Conservation (phyloP, 768 basidiomycete genomes). For the Candolleomyces efflorescens region DNA sequence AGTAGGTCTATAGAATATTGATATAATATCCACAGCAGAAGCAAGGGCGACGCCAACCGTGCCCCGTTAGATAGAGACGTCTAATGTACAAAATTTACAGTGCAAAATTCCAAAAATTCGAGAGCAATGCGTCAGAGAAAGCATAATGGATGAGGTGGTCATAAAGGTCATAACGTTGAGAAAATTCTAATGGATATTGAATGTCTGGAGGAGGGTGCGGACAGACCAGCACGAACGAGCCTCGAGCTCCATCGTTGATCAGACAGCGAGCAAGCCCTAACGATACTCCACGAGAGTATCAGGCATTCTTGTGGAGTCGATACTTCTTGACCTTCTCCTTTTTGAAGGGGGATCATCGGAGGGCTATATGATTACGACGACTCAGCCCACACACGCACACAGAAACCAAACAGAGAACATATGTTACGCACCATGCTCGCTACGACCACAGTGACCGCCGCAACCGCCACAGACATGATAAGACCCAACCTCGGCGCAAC, state of each 20-base stretch:
- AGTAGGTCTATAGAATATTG: not conserved
- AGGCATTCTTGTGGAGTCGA: conserved; percentile 1
- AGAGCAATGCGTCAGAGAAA: not conserved
- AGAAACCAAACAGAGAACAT: not conserved
- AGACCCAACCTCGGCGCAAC: not conserved
- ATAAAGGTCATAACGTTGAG: not conserved
- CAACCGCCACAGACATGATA: not conserved
- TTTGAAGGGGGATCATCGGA: not conserved
- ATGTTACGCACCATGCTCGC: not conserved
- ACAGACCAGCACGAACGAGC: too few relatives aligned
- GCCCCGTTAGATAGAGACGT: not conserved
- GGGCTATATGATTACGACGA: not conserved
- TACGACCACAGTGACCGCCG: not conserved
- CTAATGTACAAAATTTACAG: not conserved
- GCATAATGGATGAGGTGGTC: not conserved
- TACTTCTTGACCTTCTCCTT: not conserved
- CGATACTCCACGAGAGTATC: not conserved
- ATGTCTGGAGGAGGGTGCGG: too few relatives aligned
- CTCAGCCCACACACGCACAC: not conserved
- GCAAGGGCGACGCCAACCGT: not conserved
- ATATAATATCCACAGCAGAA: not conserved
- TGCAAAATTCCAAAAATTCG: not conserved
- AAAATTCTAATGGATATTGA: not conserved
- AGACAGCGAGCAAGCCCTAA: not conserved
- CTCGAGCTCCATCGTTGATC: not conserved